phyloP scores from a whole-genome alignment of 2,329 filamentous ascomycete genomes.

The Penicillium sp. region DNA sequence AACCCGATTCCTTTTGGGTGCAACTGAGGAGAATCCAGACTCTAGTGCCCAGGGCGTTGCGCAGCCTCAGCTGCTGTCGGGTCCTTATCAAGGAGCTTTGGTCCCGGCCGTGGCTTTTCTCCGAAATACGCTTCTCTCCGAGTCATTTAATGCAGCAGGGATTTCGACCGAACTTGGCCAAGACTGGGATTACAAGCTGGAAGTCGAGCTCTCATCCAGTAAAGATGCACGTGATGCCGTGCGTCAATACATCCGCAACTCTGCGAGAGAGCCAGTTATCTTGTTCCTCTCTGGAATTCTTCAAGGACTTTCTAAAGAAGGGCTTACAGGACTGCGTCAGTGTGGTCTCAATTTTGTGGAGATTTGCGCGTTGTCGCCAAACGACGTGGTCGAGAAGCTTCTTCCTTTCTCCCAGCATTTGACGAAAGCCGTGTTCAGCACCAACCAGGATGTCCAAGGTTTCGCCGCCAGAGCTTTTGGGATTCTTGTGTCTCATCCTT shows the following conservation, averaged over 20 bases:
- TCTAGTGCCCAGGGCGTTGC: conserved; percentile 35
- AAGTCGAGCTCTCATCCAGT: conserved; percentile 65
- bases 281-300: conserved; percentile 42
- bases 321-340: conserved; percentile 38
- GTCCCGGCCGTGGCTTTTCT: conserved; percentile 65
- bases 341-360: conserved; percentile 49
- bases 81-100: conserved; percentile 48
- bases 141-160: conserved; percentile 46
- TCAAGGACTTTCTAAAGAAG: conserved; percentile 38
- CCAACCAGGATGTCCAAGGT: conserved; percentile 61
- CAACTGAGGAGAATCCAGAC: conserved; percentile 12
- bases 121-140: conserved; percentile 54
- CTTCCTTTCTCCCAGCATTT: conserved; percentile 48
- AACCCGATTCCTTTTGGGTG: conserved; percentile 28
- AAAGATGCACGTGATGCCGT: conserved; percentile 56
- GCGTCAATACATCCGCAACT: conserved; percentile 29
- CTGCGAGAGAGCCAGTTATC: conserved; percentile 34
- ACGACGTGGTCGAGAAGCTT: conserved; percentile 48
- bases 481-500: conserved; percentile 63
- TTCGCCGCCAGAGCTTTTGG: conserved; percentile 67
- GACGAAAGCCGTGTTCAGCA: conserved; percentile 59
- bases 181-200: conserved; percentile 78
- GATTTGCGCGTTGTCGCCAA: conserved; percentile 51
- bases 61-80: conserved; percentile 22
- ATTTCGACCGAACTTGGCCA: conserved; percentile 56